Evolutionary conservation across 2,329 filamentous ascomycete species (phyloP).

Genomic region (Aspergillus pseudoglaucus): DNA sequence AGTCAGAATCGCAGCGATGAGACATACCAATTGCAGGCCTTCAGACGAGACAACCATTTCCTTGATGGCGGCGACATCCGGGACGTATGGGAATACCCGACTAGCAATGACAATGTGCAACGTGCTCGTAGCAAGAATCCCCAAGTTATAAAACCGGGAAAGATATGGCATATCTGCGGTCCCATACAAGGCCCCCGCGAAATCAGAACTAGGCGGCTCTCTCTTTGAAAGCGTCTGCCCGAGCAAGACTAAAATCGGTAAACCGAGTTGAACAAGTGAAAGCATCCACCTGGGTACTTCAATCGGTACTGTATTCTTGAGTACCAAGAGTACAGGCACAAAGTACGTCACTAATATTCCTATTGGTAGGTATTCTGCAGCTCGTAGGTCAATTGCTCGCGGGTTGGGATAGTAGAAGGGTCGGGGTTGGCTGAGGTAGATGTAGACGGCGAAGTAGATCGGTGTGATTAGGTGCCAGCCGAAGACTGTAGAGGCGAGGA

Average conservation of each 20-base stretch:
- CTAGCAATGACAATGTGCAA: conserved; percentile 1
- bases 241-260: conserved; percentile 1
- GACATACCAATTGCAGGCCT: neutral
- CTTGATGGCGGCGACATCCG: no score
- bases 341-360: conserved; percentile 1
- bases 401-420: conserved; percentile 8
- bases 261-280: neutral
- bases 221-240: neutral
- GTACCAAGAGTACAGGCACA: neutral
- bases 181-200: conserved; percentile 1
- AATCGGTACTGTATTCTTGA: no score
- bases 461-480: conserved; percentile 4
- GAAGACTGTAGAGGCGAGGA: conserved; percentile 1
- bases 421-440: conserved; percentile 1
- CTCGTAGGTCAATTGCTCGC: conserved; percentile 3
- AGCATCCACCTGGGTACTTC: neutral
- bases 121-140: neutral
- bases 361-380: conserved; percentile 2
- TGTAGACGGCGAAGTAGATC: conserved; percentile 7
- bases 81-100: neutral
- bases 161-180: conserved; percentile 3
- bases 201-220: neutral
- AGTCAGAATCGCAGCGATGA: neutral
- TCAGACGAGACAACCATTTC: neutral
- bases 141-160: neutral